Conservation (phyloP, 202 grass and related monocot genomes). For the Bolboschoenoplectus hybrid region DNA sequence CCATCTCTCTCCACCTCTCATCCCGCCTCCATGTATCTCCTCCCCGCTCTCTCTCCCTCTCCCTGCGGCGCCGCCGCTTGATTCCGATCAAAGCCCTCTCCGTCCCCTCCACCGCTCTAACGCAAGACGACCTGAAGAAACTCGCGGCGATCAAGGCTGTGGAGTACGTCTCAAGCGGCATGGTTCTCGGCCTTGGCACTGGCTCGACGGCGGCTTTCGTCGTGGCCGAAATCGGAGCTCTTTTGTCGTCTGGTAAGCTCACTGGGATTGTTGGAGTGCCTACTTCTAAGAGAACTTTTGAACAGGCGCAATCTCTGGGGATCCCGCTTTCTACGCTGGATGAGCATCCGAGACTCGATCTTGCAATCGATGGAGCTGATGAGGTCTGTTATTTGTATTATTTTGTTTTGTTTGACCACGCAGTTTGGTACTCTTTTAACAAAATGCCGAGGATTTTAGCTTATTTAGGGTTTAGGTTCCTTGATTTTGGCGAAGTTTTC, state of each 20-base stretch:
- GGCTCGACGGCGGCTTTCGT: slow-evolving; percentile 95
- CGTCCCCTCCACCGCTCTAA: slow-evolving; percentile 50
- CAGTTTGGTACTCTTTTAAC: neutral
- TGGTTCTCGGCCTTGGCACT: slow-evolving; percentile 92
- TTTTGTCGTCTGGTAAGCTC: slow-evolving; percentile 73
- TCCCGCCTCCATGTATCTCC: slow-evolving; percentile 23
- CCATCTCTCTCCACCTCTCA: slow-evolving; percentile 50
- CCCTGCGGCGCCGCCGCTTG: slow-evolving; percentile 23
- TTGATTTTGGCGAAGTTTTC: neutral
- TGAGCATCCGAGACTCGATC: slow-evolving; percentile 76
- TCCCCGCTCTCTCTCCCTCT: neutral
- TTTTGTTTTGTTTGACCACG: neutral
- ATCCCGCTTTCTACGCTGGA: slow-evolving; percentile 91
- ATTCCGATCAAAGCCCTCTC: slow-evolving; percentile 43
- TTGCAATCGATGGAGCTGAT: slow-evolving; percentile 93
- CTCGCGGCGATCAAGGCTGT: slow-evolving; percentile 87
- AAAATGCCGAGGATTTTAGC: neutral
- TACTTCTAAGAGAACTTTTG: slow-evolving; percentile 89
- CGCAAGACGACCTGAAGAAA: slow-evolving; percentile 92
- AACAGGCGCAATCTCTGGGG: slow-evolving; percentile 81
- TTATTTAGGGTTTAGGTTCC: neutral
- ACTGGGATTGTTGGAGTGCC: slow-evolving; percentile 83
- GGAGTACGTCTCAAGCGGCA: slow-evolving; percentile 78
- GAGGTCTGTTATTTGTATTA: slow-evolving; percentile 53
- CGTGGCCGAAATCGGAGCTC: slow-evolving; percentile 83